Evolutionary conservation across 1,284 basidiomycete genomes (phyloP), one percentile per base, ranked within the genome.

Genomic region (Ustilago lituana): DNA sequence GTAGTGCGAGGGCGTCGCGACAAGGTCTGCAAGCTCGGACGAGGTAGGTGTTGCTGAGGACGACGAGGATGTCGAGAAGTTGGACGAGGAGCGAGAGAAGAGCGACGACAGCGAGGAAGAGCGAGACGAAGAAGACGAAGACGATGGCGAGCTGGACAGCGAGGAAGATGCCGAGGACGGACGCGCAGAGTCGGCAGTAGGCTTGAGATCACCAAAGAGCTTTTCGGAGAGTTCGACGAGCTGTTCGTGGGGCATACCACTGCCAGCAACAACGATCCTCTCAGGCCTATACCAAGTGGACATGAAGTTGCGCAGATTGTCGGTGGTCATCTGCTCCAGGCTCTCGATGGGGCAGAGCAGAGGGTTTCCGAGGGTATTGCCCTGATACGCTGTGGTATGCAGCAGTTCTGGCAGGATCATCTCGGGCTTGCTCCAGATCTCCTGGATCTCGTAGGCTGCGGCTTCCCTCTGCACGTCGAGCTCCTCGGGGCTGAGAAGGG

Each of bases 391-490:
- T 54, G 94, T 89, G 31, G 87, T 85, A 81, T 98, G 94, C 22
- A 98, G 83, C 5, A 95, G 84, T 79, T 98, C 95, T 3, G 95
- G 94, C n/a, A 98, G 85, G 64, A 95, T 91, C 87, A 94, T 90
- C 76, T 98, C 95, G 0, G 95, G 94, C 82, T 97, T 97, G 49
- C 87, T 86, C 80, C 84, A 88, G 60, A 97, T 88, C 84, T 98
- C 94, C 38, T 92, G 87, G 40, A 94, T 88, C 84, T 98, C 95
- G 81, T 95, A 98, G n/a, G 87, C 87, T 0, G 93, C 93, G 1
- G 93, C 93, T 55, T 92, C 91, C 55, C 90, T 87, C 82, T 96
- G 93, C 5, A 88, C 86, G 45, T 89, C 89, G 35, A 98, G 85
- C 83, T 98, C 95, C 56, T 91, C 91, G 0, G 86, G 84, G 6